Base-by-base conservation (phyloP, 73 alveolate genomes). In the Symbiodinium pilosum region DNA sequence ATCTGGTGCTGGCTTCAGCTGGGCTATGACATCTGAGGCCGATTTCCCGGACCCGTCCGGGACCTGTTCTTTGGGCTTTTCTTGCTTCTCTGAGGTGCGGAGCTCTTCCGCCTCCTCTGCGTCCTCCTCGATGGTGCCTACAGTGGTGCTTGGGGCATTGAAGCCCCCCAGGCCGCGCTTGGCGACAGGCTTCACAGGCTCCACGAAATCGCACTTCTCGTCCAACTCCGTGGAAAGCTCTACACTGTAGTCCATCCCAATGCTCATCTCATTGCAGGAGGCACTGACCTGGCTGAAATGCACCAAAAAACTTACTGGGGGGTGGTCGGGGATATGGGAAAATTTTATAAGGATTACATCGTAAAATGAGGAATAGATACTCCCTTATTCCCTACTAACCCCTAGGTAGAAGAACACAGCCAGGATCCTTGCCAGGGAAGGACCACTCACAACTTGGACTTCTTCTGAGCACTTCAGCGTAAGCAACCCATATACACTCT, bases 221-320 rank as follows among this genome's bases (percentile, higher is more conserved):
- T 88, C 95, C 87, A 88, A 69, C 30, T 88, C 95, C 39, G 95
- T 88, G 87, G 95, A 88, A 52, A 88, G 95, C 44, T 88, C 95
- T 71, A 88, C 95, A 34, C 87, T 59, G 87, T 88, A 64, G 47
- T 88, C 95, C 39, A 84, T 59, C 47, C 75, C 36, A 77, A 88
- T 64, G 34, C 87, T 64, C 95, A 88, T 88, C 95, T 88, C 95
- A 14, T 88, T 88, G 87, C 73, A 88, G 9, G 95, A 88, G 44
- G 95, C 95, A 41, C 95, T 88, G 51, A 88, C 87, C 44, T 87
- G 94, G 52, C 93, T 43, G 44, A n/a, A n/a, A n/a, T n/a, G n/a
- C n/a, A n/a, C n/a, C n/a, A n/a, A n/a, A n/a, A n/a, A n/a, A n/a
- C n/a, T n/a, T n/a, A n/a, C n/a, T n/a, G n/a, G n/a, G n/a, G n/a